A percentile compares a stretch with the other conserved stretches of the same genome.
Conservation (phyloP, 306 rosid genomes). For the Leucaena leucocephala region DNA sequence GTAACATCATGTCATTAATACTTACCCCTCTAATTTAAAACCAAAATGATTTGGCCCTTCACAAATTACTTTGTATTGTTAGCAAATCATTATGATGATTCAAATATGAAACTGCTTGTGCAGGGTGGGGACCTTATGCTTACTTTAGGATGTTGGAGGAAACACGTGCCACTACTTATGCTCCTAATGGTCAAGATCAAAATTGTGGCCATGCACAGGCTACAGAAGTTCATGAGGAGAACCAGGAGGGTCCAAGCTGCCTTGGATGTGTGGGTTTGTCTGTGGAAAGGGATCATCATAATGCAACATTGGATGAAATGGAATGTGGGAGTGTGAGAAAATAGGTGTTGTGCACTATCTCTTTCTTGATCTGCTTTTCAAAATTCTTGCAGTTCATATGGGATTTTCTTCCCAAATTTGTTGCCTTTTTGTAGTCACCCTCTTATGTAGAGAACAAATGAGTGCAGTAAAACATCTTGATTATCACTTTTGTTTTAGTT, state of each 20-base stretch:
- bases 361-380: not conserved
- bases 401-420: not conserved
- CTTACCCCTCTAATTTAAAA: too few species aligned
- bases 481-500: not conserved
- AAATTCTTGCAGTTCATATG: not conserved
- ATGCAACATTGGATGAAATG: conserved; percentile 48
- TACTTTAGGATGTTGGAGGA: conserved; percentile 68
- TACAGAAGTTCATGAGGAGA: conserved; percentile 40
- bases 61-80: too few species aligned
- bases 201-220: conserved; percentile 31
- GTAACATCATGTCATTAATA: too few species aligned
- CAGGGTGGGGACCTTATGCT: conserved; percentile 96
- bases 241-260: conserved; percentile 43
- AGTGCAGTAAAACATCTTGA: not conserved
- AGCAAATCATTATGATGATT: not conserved
- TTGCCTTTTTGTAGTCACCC: not conserved
- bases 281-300: conserved; percentile 40
- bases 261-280: conserved; percentile 57
- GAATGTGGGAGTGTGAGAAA: conserved; percentile 67
- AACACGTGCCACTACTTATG: conserved; percentile 34
- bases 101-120: conserved; percentile 22
- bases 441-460: not conserved
- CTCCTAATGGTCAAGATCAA: conserved; percentile 37
- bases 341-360: conserved; percentile 26
- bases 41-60: too few species aligned